Evolutionary conservation across 768 basidiomycete species (phyloP), one percentile per base, ranked within the genome.

Genomic region (Tulasnella sp.): DNA sequence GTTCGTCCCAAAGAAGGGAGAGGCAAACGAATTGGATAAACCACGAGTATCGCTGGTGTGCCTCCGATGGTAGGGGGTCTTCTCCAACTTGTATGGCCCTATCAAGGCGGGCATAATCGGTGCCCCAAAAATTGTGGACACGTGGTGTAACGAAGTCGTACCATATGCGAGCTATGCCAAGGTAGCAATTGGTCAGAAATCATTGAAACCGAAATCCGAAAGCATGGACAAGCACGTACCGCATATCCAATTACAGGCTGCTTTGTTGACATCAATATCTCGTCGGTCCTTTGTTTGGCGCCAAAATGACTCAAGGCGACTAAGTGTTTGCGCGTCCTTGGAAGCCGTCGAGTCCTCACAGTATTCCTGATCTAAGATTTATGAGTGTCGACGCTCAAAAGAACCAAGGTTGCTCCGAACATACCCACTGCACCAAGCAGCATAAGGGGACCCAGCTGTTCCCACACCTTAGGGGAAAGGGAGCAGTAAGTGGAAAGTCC

Each of bases 61-160:
- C 24, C 34, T 50, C 7, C 3, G 54, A 46, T 28, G 46, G 46
- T 9, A 1, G 41, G 6, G 22, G 41, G 31, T 46, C 22, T 9
- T n/a, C 22, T 24, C 24, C 54, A 22, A 76, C 24, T 3, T 5
- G 22, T 1, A 12, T 76, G 2, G 46, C 24, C 16, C 76, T n/a
- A 4, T 76, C 76, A 7, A 76, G 46, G 2, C 76, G 46, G n/a
- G 46, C 76, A 24, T 50, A 76, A 8, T 76, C 76, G 6, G 76
- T 76, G 2, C 46, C 46, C 76, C 76, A 76, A 22, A 11, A 76
- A 28, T 76, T 76, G 1, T 20, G 22, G 2, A 20, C 9, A 2
- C 76, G 76, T 22, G 48, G 2, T 6, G 46, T 40, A 6, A 44
- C 34, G 14, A 76, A 9, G 8, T 76, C 46, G 31, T 50, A 76